phyloP scores from a whole-genome alignment of 2,329 filamentous ascomycete species.

The Pleomassaria siparia region DNA sequence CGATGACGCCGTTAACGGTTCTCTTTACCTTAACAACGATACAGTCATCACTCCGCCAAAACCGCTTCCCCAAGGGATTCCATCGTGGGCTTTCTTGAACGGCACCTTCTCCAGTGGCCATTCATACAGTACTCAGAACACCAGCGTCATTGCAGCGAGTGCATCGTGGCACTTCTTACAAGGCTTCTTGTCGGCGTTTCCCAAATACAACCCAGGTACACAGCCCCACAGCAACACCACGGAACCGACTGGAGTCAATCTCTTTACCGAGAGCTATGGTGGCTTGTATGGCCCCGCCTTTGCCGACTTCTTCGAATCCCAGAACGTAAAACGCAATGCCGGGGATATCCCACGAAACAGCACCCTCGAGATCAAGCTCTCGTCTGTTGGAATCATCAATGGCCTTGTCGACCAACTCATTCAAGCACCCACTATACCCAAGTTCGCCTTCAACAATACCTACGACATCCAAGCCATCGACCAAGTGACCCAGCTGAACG shows the following conservation, averaged over 20 bases:
- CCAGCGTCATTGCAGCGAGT: conserved; percentile 58
- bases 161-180: conserved; percentile 68
- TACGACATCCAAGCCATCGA: conserved; percentile 64
- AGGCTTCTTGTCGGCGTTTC: conserved; percentile 61
- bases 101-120: conserved; percentile 66
- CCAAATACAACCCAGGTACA: conserved; percentile 57
- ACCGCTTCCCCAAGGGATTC: conserved; percentile 25
- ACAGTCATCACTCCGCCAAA: conserved; percentile 23
- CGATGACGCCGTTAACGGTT: conserved; percentile 60
- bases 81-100: conserved; percentile 54
- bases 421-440: conserved; percentile 60
- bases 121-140: conserved; percentile 54
- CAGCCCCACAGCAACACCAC: conserved; percentile 36
- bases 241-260: conserved; percentile 59
- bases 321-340: conserved; percentile 60
- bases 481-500: conserved; percentile 52
- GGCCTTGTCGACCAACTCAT: conserved; percentile 67
- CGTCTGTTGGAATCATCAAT: conserved; percentile 69
- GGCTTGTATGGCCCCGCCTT: conserved; percentile 71
- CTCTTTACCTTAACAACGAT: conserved; percentile 36
- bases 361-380: conserved; percentile 62
- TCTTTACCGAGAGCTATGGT: conserved; percentile 71
- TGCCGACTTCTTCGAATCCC: conserved; percentile 58
- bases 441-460: conserved; percentile 64
- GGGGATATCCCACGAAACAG: conserved; percentile 52